phyloP scores from a whole-genome alignment of 768 basidiomycete genomes.

The Macrolepiota albuminosa region DNA sequence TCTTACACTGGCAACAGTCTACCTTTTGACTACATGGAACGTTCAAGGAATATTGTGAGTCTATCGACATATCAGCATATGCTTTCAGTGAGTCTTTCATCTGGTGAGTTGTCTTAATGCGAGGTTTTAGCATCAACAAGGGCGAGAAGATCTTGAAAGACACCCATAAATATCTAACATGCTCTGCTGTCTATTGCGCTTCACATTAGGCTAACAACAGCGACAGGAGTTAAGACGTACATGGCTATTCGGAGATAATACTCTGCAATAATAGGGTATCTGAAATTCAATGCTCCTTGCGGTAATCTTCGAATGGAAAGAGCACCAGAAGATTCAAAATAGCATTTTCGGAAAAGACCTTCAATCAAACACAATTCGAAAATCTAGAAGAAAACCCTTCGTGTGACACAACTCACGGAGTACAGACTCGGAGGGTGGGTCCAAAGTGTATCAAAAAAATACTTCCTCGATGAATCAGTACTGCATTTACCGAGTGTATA shows the following conservation, averaged over 20 bases:
- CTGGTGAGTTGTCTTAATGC: not conserved
- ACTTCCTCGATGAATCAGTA: not conserved
- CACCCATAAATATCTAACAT: not conserved
- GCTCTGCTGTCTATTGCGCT: not conserved
- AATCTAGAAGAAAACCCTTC: not conserved
- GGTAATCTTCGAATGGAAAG: not conserved
- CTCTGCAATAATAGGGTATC: not conserved
- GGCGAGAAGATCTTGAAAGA: not conserved
- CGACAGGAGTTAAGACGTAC: not conserved
- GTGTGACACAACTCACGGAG: not conserved
- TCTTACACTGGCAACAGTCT: not conserved
- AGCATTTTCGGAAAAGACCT: not conserved
- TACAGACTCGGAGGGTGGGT: too few species aligned
- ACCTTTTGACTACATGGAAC: not conserved
- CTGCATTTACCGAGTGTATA: not conserved
- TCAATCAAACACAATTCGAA: not conserved
- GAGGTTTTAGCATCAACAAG: not conserved
- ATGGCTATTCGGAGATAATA: not conserved
- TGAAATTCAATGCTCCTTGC: not conserved
- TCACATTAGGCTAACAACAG: not conserved
- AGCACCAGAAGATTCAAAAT: not conserved
- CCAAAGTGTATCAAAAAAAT: not conserved
- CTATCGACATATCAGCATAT: not conserved
- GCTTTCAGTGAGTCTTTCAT: not conserved
- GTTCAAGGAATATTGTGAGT: not conserved